These are phyloP conservation scores for Bruguiera parviflora DNA, from an alignment of 345 rosid species.

Conservation along the genomic window DNA sequence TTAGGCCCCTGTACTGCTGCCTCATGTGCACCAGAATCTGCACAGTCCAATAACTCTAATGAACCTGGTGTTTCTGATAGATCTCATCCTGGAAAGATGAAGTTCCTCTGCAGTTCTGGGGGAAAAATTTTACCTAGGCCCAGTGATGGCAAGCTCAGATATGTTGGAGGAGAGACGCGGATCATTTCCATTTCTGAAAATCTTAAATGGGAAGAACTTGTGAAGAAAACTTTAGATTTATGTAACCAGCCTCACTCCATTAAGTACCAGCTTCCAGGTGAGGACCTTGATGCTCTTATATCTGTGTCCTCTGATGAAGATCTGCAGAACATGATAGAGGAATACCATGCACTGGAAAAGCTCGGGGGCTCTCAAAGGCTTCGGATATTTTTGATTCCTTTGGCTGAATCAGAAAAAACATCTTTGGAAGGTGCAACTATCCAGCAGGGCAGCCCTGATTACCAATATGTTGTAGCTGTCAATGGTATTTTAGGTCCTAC, in stretches of 20 bases:
- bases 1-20: slow-evolving; percentile 28
- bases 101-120: slow-evolving; percentile 65
- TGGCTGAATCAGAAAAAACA: slow-evolving; percentile 41
- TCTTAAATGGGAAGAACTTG: slow-evolving; percentile 57
- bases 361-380: slow-evolving; percentile 55
- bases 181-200: slow-evolving; percentile 46
- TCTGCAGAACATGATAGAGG: slow-evolving; percentile 67
- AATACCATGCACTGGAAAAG: slow-evolving; percentile 50
- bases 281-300: slow-evolving; percentile 63
- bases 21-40: slow-evolving; percentile 23
- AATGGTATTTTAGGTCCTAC: slow-evolving; percentile 42
- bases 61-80: slow-evolving; percentile 27
- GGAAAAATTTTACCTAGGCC: slow-evolving; percentile 68
- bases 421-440: slow-evolving; percentile 35
- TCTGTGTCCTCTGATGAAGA: slow-evolving; percentile 66
- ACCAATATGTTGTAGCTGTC: slow-evolving; percentile 43
- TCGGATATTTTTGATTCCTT: slow-evolving; percentile 56
- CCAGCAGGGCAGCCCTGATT: slow-evolving; percentile 39
- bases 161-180: slow-evolving; percentile 69
- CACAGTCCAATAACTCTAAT: slow-evolving; percentile 28
- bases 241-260: slow-evolving; percentile 53
- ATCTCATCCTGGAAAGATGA: slow-evolving; percentile 41
- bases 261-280: slow-evolving; percentile 73
- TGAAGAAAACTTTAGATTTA: slow-evolving; percentile 44
- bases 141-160: slow-evolving; percentile 59